Percentiles rank a stretch among this genome's conserved stretches.
Evolutionary conservation across 140 eudicot genomes (phyloP).

Genomic region (Stevia rebaudiana): DNA sequence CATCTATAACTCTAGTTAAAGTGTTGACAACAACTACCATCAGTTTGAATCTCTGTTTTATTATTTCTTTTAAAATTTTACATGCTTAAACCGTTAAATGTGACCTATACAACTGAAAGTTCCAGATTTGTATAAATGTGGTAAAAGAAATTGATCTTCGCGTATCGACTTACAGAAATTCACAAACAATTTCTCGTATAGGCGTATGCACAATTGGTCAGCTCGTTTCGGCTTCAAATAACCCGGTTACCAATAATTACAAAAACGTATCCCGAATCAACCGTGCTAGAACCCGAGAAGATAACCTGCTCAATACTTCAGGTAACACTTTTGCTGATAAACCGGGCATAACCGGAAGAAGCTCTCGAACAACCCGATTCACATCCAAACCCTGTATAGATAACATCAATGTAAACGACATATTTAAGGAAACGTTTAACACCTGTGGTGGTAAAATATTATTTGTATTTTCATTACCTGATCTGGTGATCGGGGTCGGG

Average conservation of each 20-base stretch:
- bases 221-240: conserved; percentile 1
- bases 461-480: conserved; percentile 49
- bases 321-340: conserved; percentile 73
- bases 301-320: conserved; percentile 64
- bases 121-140: conserved; percentile 7
- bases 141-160: conserved; percentile 2
- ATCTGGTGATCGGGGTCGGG: conserved; percentile 47
- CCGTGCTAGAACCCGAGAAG: conserved; percentile 79
- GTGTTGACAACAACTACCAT: too few relatives aligned
- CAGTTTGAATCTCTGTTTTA: not conserved
- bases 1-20: too few relatives aligned
- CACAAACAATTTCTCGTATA: conserved; percentile 31
- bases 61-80: conserved; percentile 10
- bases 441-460: not conserved
- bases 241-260: conserved; percentile 24
- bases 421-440: not conserved
- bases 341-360: conserved; percentile 80
- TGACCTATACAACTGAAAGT: conserved; percentile 26
- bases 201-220: conserved; percentile 31
- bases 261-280: conserved; percentile 63
- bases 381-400: conserved; percentile 55
- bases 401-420: not conserved
- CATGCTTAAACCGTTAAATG: conserved; percentile 20
- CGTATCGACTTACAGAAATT: conserved; percentile 5
- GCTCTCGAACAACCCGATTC: conserved; percentile 56